Evolutionary conservation across 1,284 basidiomycete genomes (phyloP).

Genomic region (Cutaneotrichosporon dermatis): DNA sequence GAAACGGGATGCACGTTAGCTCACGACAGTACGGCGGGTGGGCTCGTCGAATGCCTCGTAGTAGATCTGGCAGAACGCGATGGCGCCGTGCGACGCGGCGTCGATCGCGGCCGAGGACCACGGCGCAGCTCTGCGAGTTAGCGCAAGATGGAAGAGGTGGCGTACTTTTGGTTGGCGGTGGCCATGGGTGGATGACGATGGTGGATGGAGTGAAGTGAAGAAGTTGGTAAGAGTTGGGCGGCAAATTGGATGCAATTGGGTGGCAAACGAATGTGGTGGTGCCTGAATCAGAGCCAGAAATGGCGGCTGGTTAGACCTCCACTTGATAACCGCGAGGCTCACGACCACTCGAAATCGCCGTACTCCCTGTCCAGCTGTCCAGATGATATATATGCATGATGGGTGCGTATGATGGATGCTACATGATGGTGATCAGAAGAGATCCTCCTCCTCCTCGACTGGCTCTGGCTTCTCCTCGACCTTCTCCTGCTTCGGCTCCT

Average conservation of each 20-base stretch:
- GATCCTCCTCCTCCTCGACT: slow-evolving; percentile 9
- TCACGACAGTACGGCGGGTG: slow-evolving; percentile 29
- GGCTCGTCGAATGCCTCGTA: slow-evolving; percentile 47
- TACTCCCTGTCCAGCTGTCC: no score
- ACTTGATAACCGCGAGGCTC: no score
- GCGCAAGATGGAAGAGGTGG: not conserved
- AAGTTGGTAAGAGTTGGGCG: no score
- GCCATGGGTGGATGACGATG: slow-evolving; percentile 4
- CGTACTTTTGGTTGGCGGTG: slow-evolving; percentile 3
- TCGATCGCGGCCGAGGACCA: slow-evolving; percentile 41
- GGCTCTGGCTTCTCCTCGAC: not conserved
- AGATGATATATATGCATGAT: not conserved
- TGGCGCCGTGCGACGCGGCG: slow-evolving; percentile 43
- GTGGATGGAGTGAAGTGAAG: slow-evolving; percentile 2
- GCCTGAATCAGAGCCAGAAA: not conserved
- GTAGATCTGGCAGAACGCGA: slow-evolving; percentile 45
- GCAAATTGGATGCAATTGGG: not conserved
- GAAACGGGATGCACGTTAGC: slow-evolving; percentile 3
- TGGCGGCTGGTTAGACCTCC: no score
- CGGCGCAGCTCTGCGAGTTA: slow-evolving; percentile 14
- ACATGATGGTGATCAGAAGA: not conserved
- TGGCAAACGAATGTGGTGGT: slow-evolving; percentile 1
- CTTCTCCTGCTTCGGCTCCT: not conserved
- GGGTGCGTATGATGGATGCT: not conserved
- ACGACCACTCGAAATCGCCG: no score